Evolutionary conservation across 768 basidiomycete genomes (phyloP), one percentile per base, ranked within the genome.

Genomic region (Tricholoma bakamatsutake): DNA sequence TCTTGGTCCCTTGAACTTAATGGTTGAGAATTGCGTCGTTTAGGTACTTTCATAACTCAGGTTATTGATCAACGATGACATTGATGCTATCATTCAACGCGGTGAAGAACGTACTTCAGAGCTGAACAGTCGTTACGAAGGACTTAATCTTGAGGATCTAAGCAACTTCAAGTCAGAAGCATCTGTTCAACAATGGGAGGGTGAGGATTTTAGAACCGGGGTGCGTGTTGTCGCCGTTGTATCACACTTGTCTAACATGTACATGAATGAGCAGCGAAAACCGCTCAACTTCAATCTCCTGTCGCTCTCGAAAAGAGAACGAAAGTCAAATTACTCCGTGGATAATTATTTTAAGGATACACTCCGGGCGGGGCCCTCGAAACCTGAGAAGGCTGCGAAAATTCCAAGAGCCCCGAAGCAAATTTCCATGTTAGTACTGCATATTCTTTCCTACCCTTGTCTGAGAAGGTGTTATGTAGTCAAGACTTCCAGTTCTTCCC

Each of bases 401-500:
- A 67, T 91, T 18, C 87, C 92, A 2, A 79, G 90, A 15, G 88
- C 91, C 3, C 94, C 93, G 4, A 95, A 95, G 67, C 93, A 94
- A 70, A 81, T 93, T 54, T 74, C 81, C 8, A 82, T 92, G 92
- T 92, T 53, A 57, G 88, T 76, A 43, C 8, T 45, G 59, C 21
- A 9, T 24, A 57, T 45, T 35, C 7, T 57, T 53, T 37, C 57
- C 42, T 33, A 7, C 43, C 62, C 35, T 52, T 35, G 53, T 28
- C 54, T 37, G 18, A 54, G 55, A 12, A 15, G 12, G 35, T 17
- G 2, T 31, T 46, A 17, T 54, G 24, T 63, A 94, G 91, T 60
- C 88, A 94, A 71, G 96, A 97, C 69, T 96, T 93, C 79, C 96
- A 99, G 66, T 98, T 99, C 78, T 98, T 91, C 75, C 89, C 94